Conservation (phyloP, 805 yeast genomes). For the Candida peoriensis region DNA sequence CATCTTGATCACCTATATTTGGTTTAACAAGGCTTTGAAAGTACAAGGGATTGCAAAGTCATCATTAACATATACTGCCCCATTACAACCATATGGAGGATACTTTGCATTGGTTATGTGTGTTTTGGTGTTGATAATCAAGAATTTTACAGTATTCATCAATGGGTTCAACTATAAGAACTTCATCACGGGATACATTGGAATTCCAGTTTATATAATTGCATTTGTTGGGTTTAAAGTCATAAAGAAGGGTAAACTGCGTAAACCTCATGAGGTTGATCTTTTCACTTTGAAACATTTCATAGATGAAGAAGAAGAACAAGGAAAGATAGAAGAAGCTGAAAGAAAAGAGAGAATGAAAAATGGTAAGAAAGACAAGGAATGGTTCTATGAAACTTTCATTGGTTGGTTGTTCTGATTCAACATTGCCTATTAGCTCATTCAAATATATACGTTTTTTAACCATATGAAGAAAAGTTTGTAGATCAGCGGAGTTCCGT, state of each 20-base stretch:
- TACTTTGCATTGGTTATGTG: slow-evolving; percentile 53
- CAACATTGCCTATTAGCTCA: too few relatives aligned
- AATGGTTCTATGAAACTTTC: slow-evolving; percentile 43
- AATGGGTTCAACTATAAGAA: slow-evolving; percentile 55
- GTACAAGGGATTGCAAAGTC: slow-evolving; percentile 61
- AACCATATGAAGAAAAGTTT: too few relatives aligned
- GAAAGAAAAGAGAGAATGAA: slow-evolving; percentile 22
- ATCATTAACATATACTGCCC: slow-evolving; percentile 56
- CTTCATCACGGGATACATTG: slow-evolving; percentile 76
- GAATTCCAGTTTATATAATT: slow-evolving; percentile 58
- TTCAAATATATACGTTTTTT: too few relatives aligned
- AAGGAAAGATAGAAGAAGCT: slow-evolving; percentile 23
- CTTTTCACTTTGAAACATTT: slow-evolving; percentile 47
- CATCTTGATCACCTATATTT: slow-evolving; percentile 61
- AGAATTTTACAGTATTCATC: slow-evolving; percentile 70
- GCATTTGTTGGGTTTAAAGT: slow-evolving; percentile 59
- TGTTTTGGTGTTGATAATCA: slow-evolving; percentile 51
- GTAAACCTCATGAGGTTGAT: slow-evolving; percentile 55
- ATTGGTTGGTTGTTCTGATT: slow-evolving; percentile 47
- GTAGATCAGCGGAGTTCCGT: too few relatives aligned
- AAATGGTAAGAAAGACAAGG: slow-evolving; percentile 27
- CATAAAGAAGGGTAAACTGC: slow-evolving; percentile 41
- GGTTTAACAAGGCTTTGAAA: slow-evolving; percentile 57
- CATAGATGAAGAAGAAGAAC: slow-evolving; percentile 25
- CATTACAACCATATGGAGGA: slow-evolving; percentile 65